Evolutionary conservation across 2,329 filamentous ascomycete species (phyloP), one percentile per base, ranked within the genome.

Genomic region (Karstenula rhodostoma): DNA sequence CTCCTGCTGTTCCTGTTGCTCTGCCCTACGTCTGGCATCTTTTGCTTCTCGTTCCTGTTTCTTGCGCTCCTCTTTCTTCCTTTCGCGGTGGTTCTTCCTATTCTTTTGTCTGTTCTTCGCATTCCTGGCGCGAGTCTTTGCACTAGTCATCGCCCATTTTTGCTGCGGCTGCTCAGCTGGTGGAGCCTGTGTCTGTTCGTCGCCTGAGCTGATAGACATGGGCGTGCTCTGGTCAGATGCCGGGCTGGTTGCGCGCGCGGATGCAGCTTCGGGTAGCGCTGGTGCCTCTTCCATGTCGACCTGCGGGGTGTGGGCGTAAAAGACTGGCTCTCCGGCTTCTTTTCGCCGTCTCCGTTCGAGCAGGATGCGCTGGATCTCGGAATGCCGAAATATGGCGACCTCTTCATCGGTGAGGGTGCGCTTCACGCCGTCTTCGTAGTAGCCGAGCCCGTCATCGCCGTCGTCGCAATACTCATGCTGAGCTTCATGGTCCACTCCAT

Each of bases 391-490:
- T 62, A 97, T 94, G 56, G 87, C 87, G 67, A 97, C 92, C 80
- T 97, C 92, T 68, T 93, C 91, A 72, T 97, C 92, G 10, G 94
- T 97, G 69, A 98, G 83, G 19, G 93, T 97, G 43, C 94, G 90
- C 75, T 95, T 95, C 62, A 89, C 87, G 3, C 94, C 94, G 72
- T 98, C 94, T 0, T 86, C 79, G 68, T 98, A 98, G 77, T 92
- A 94, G 19, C 93, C 94, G 17, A 97, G 82, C 0, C 81, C 87
- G 71, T 92, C 90, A 27, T 89, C 87, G 29, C 85, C 83, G 19
- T 82, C 75, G 2, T 78, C 74, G 25, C 65, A 60, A n/a, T 53
- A 43, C 6, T 66, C 62, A 49, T 60, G 81, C 76, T n/a, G 75
- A 64, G 58, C 74, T 70, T 32, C 75, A 77, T 22, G 73, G 67